Evolutionary conservation across 2,329 filamentous ascomycete genomes (phyloP), one percentile per base, ranked within the genome.

Genomic region (Colletotrichum coccodes): DNA sequence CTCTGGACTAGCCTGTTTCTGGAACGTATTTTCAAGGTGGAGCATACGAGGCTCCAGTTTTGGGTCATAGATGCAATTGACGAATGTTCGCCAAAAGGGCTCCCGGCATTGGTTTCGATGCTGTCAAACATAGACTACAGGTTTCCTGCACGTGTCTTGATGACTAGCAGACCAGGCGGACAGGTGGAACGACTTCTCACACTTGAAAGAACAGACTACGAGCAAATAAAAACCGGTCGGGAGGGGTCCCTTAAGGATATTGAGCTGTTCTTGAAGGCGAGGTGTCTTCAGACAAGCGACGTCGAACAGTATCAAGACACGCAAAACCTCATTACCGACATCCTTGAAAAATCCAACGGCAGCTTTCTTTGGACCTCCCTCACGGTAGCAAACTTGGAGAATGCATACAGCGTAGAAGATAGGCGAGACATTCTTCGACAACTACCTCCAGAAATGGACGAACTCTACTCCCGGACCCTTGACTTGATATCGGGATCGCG

Each of bases 401-500:
- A 72, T 1, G 68, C 61, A 1, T 72, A 74, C 68, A 74, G 67
- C 28, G 47, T 72, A n/a, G 73, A 75, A 58, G 70, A 73, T 23
- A 74, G 72, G 69, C 63, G 71, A 30, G 68, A 67, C 16, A 60
- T 72, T 11, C 53, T 75, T n/a, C 50, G 64, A 36, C 62, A 73
- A 30, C 70, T 74, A 3, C 74, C 74, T 63, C n/a, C 54, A 60
- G 16, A 70, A 61, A 50, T 71, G 70, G 70, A 40, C 52, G 1
- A 44, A 59, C 18, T 70, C 57, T 46, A 56, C 60, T 8, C 40
- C 70, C 9, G 38, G 38, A 44, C 40, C 8, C 40, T 44, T 8
- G 40, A 18, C 9, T 44, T 18, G 40, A 44, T 44, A 18, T 44
- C 18, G 8, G 12, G 8, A 18, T 44, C 40, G 11, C 40, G 18